Evolutionary conservation across 169 alveolate species (phyloP).

Genomic region (Cryptosporidium andersoni): DNA sequence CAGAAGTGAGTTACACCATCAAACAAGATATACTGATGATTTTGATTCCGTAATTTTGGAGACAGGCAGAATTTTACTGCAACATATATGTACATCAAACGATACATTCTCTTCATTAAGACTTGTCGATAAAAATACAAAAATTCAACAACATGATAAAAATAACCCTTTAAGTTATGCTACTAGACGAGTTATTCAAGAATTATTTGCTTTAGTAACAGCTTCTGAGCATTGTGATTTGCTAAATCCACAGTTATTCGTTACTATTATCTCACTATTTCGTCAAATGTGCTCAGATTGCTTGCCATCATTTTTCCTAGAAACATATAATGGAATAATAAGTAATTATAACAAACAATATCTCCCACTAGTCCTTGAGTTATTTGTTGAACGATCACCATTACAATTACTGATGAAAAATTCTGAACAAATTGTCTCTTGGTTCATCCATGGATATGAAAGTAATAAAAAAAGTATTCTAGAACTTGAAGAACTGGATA

Average conservation of each 20-base stretch:
- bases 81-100: slow-evolving; percentile 21
- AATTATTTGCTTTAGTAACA: slow-evolving; percentile 43
- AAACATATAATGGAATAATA: slow-evolving; percentile 27
- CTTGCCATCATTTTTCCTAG: slow-evolving; percentile 32
- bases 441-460: too few relatives aligned
- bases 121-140: background rate
- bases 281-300: slow-evolving; percentile 8
- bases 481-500: too few relatives aligned
- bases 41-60: slow-evolving; percentile 31
- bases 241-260: slow-evolving; percentile 19
- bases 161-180: slow-evolving; percentile 35
- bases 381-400: slow-evolving; percentile 38
- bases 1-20: slow-evolving; percentile 5
- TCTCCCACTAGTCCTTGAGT: slow-evolving; percentile 13
- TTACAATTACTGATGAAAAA: slow-evolving; percentile 14
- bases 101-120: slow-evolving; percentile 28
- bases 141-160: background rate
- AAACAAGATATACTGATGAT: background rate
- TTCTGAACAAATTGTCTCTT: background rate
- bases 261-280: slow-evolving; percentile 19
- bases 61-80: slow-evolving; percentile 8
- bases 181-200: slow-evolving; percentile 24
- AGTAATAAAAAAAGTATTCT: too few relatives aligned
- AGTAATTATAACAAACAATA: slow-evolving; percentile 19
- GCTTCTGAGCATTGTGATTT: slow-evolving; percentile 11